Evolutionary conservation across 495 filamentous ascomycete genomes (phyloP), one percentile per base, ranked within the genome.

Genomic region (Talaromyces thailandensis): DNA sequence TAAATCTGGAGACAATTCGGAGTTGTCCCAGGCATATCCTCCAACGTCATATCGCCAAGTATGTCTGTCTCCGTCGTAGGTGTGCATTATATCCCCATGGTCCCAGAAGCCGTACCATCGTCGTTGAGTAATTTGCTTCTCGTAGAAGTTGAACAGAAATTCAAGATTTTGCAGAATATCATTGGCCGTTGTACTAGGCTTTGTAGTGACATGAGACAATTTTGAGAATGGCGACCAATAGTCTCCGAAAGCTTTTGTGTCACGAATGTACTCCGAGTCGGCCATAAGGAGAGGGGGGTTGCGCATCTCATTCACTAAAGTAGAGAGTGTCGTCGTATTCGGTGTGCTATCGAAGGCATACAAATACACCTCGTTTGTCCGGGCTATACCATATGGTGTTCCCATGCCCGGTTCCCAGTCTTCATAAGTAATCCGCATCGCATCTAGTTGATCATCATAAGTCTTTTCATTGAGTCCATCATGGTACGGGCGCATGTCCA

Each of bases 21-120:
- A 81, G 66, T 82, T 82, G 60, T 81, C 80, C 80, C 80, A 82
- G 1, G 80, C 79, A 69, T 75, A 82, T 0, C 80, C 80, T 7
- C 80, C 80, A 21, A 82, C 62, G 57, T 82, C 80, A 58, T 81
- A 82, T 6, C 80, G 70, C 80, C 80, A 82, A 11, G 68, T 74
- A 61, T 81, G 79, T 25, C 80, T 68, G 65, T 80, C 73, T 2
- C 62, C 52, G 50, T 82, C 80, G 64, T 82, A 82, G 2, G 79
- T 79, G 55, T 82, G 79, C 72, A 76, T 76, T 32, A 81, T 70
- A 63, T 82, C 79, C 4, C 80, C 80, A 40, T 82, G 68, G 58
- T 81, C 78, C 69, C 73, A 78, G 70, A 82, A 82, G 3, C 80
- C 80, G 52, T 81, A 81, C 80, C 80, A 82, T 26, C 73, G 66